A percentile compares a stretch with the other conserved stretches of the same genome.
Evolutionary conservation across 345 rosid genomes (phyloP).

Genomic region (Clarkia xantiana): DNA sequence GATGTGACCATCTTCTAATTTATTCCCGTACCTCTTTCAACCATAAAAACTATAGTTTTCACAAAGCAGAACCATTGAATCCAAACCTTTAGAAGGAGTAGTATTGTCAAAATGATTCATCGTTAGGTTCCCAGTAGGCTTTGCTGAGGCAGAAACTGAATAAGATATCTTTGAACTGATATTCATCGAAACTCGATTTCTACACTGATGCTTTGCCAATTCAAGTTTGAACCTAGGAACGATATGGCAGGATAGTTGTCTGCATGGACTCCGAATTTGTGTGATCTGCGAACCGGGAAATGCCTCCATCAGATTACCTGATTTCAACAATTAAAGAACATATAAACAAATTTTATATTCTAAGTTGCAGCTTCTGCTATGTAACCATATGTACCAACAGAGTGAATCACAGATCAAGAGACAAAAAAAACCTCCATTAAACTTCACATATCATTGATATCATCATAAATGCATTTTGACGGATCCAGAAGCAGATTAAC

Average conservation of each 20-base stretch:
- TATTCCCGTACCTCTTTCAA: no score
- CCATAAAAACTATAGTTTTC: neutral
- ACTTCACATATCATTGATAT: no score
- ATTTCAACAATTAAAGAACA: conserved; percentile 10
- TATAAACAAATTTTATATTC: neutral
- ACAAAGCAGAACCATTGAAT: neutral
- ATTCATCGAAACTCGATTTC: conserved; percentile 18
- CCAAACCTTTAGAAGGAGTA: conserved; percentile 44
- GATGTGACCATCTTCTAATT: no score
- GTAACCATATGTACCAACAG: neutral
- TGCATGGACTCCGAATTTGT: conserved; percentile 20
- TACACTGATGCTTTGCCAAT: conserved; percentile 12
- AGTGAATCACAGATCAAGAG: conserved; percentile 5
- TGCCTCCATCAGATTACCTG: conserved; percentile 45
- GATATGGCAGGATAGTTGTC: conserved; percentile 14
- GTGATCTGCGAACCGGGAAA: conserved; percentile 24
- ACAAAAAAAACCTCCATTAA: no score
- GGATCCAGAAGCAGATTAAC: no score
- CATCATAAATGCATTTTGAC: no score
- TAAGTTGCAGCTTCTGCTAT: no score
- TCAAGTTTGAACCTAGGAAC: conserved; percentile 16
- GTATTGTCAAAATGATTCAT: conserved; percentile 23
- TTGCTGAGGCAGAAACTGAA: conserved; percentile 37
- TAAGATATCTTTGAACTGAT: conserved; percentile 23
- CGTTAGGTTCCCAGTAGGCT: conserved; percentile 30